Evolutionary conservation across 139 green algal genomes (phyloP), one percentile per base, ranked within the genome.

Genomic region (Picochlorum sp.): DNA sequence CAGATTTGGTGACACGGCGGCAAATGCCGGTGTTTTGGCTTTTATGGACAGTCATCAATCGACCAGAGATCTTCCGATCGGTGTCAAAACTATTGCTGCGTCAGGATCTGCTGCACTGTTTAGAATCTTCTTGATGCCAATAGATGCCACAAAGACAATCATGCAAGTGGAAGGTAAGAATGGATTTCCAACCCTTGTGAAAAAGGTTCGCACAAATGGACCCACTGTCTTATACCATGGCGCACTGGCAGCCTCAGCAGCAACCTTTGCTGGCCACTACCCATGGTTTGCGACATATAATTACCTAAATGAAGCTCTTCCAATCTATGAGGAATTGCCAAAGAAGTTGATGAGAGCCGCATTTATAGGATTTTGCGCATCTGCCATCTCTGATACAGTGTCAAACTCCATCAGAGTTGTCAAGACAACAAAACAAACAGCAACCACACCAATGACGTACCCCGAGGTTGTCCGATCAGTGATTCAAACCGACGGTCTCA

Each of bases 1-100:
- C 20, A 79, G 90, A 44, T 97, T 97, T 75, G 89, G 90, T 49
- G 90, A 97, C 81, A 97, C 90, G 4, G 90, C 90, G n/a, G 82
- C 86, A 56, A 96, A 97, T 76, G 85, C 88, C 7, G 89, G 90
- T 38, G 64, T 92, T 59, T 76, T 97, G 31, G 77, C 83, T 8
- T 60, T 92, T 56, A 65, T 96, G 13, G 77, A 95, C 66, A 79
- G 76, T 49, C 78, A 85, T 24, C 77, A 86, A 11, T 54, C 73
- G 8, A 86, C 83, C 16, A 49, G 18, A 18, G 23, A 70, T 15
- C 56, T 94, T 73, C 86, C 86, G 1, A 49, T 93, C 34, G 72
- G 65, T n/a, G 41, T 88, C 45, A 92, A 93, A 84, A 96, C 88
- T 0, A 26, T 83, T 28, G 83, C 77, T 3, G 88, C 88, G 2